Conservation (phyloP, 129 eudicot species). For the Artemisia tridentata region DNA sequence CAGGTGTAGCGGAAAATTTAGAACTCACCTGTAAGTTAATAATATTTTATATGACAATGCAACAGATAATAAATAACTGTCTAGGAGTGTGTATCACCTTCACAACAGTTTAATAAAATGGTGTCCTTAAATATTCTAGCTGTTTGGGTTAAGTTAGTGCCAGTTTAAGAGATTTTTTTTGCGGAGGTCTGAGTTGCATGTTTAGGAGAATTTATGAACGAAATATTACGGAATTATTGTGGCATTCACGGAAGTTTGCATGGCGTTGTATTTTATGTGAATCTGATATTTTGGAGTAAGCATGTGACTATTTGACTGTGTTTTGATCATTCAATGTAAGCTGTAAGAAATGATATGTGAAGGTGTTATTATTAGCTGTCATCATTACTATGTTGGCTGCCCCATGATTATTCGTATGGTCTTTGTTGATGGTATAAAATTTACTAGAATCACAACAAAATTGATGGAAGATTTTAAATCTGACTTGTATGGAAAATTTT, state of each 20-base stretch:
- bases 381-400: slow-evolving; percentile 12
- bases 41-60: slow-evolving; percentile 10
- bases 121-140: too few relatives aligned
- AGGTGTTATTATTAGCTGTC: slow-evolving; percentile 11
- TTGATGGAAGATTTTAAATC: slow-evolving; percentile 9
- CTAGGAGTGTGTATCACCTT: neutral
- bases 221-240: neutral
- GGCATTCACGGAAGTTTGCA: slow-evolving; percentile 15
- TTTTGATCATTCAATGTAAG: slow-evolving; percentile 7
- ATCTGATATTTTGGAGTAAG: slow-evolving; percentile 17
- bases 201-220: neutral
- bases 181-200: slow-evolving; percentile 8
- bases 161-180: slow-evolving; percentile 6
- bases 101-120: neutral
- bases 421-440: slow-evolving; percentile 15
- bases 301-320: neutral
- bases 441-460: slow-evolving; percentile 14
- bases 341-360: slow-evolving; percentile 17
- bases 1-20: slow-evolving; percentile 12
- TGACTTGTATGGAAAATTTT: slow-evolving; percentile 10
- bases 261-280: slow-evolving; percentile 13
- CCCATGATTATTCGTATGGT: slow-evolving; percentile 6
- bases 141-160: neutral
- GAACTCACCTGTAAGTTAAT: slow-evolving; percentile 3
- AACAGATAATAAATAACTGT: slow-evolving; percentile 5